These are phyloP conservation scores for Ocimum tenuiflorum DNA, from an alignment of 257 asterid species.

Conservation along the genomic window DNA sequence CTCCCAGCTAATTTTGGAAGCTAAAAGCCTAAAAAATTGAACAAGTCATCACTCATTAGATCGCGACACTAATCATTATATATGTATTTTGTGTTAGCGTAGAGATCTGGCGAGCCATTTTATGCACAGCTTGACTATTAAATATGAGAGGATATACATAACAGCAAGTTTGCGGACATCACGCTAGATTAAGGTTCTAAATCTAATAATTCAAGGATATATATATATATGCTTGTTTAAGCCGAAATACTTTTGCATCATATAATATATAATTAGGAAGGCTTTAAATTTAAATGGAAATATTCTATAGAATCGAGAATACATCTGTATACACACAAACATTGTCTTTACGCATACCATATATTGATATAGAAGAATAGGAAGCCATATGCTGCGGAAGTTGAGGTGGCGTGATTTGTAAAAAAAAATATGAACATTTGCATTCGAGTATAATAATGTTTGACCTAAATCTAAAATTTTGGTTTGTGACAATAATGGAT, in stretches of 20 bases:
- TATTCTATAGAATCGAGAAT: no score
- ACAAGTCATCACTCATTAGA: constrained; percentile 18
- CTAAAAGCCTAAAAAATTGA: constrained; percentile 9
- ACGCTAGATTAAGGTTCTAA: constrained; percentile 25
- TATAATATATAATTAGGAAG: no score
- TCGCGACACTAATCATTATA: neutral
- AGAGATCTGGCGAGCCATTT: neutral
- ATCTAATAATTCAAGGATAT: no score
- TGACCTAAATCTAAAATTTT: constrained; percentile 30
- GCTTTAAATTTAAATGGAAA: no score
- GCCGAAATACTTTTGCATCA: no score
- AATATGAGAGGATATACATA: neutral
- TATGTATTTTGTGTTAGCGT: neutral
- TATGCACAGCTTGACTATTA: neutral
- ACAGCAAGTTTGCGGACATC: constrained; percentile 33
- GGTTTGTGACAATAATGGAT: constrained; percentile 18
- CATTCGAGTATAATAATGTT: constrained; percentile 25
- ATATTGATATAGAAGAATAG: neutral
- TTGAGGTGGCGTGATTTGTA: constrained; percentile 22
- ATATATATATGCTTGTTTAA: no score
- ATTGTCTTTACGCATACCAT: no score
- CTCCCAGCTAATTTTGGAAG: constrained; percentile 19
- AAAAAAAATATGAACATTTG: constrained; percentile 24
- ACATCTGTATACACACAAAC: no score
- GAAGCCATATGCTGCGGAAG: no score